Conservation (phyloP, 306 rosid species). For the Trifolium subterraneum region DNA sequence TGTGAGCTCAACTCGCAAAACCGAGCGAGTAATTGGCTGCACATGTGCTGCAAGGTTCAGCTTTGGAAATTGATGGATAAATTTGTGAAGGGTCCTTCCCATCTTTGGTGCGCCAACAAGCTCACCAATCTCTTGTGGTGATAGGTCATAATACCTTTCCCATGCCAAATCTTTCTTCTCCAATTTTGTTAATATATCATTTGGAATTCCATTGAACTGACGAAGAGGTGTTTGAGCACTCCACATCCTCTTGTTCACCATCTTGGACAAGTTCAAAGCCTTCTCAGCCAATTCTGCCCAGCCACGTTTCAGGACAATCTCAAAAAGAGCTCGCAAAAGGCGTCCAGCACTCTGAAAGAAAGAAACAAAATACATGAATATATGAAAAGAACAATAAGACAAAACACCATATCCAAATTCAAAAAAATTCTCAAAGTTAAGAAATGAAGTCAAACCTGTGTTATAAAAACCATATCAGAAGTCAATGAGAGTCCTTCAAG, state of each 20-base stretch:
- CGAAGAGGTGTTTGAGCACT: conserved; percentile 91
- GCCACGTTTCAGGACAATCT: conserved; percentile 89
- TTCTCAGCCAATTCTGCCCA: conserved; percentile 95
- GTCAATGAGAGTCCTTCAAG: conserved; percentile 92
- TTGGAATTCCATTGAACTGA: conserved; percentile 81
- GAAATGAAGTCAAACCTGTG: conserved; percentile 67
- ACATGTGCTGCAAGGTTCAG: conserved; percentile 93
- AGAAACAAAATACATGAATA: conserved; percentile 31
- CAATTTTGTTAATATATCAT: conserved; percentile 74
- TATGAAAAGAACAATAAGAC: neutral
- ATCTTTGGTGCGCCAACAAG: conserved; percentile 79
- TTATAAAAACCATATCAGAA: conserved; percentile 93
- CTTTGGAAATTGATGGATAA: conserved; percentile 89
- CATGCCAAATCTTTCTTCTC: conserved; percentile 96
- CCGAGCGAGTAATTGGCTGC: conserved; percentile 95
- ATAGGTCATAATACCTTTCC: conserved; percentile 95
- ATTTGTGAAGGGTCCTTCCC: conserved; percentile 88
- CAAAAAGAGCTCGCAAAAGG: conserved; percentile 95
- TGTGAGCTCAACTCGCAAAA: conserved; percentile 86
- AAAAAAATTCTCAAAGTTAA: neutral
- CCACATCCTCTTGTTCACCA: conserved; percentile 96
- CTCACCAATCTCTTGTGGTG: conserved; percentile 94
- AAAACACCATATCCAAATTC: neutral
- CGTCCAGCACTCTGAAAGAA: conserved; percentile 86
- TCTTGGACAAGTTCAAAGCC: conserved; percentile 92